phyloP scores from a whole-genome alignment of 257 asterid species.

The Nicotiana obtusifolia region DNA sequence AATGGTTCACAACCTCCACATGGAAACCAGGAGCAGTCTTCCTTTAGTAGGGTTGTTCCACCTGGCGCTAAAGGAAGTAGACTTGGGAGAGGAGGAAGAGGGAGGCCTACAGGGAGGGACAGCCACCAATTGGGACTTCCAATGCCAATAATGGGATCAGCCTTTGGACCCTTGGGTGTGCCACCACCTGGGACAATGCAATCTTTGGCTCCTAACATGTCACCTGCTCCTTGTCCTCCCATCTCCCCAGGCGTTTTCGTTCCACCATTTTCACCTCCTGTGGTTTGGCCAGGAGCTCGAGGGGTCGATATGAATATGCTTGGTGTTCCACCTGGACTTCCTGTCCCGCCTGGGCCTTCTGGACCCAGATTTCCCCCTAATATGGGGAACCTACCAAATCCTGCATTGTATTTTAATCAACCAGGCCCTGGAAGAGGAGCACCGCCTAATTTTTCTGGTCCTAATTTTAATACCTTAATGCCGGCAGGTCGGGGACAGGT shows the following conservation, averaged over 20 bases:
- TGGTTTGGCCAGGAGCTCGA: slow-evolving; percentile 89
- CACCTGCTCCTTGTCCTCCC: slow-evolving; percentile 87
- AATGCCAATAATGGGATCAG: slow-evolving; percentile 64
- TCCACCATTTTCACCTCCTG: slow-evolving; percentile 84
- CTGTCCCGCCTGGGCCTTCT: slow-evolving; percentile 55
- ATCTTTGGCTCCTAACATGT: slow-evolving; percentile 69
- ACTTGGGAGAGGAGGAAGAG: slow-evolving; percentile 78
- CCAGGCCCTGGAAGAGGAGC: slow-evolving; percentile 72
- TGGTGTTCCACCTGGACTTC: slow-evolving; percentile 65
- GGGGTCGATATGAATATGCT: slow-evolving; percentile 86
- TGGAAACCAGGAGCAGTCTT: slow-evolving; percentile 59
- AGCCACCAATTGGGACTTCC: slow-evolving; percentile 56
- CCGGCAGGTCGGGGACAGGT: slow-evolving; percentile 57
- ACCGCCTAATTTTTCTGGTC: slow-evolving; percentile 53
- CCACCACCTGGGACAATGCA: slow-evolving; percentile 87
- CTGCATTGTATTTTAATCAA: slow-evolving; percentile 53
- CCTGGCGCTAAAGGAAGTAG: slow-evolving; percentile 72
- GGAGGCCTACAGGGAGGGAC: slow-evolving; percentile 75
- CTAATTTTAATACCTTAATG: slow-evolving; percentile 43
- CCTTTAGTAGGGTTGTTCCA: slow-evolving; percentile 46
- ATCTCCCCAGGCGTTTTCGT: slow-evolving; percentile 57
- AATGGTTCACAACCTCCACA: slow-evolving; percentile 56
- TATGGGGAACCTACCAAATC: slow-evolving; percentile 58
- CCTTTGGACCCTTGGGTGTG: slow-evolving; percentile 80
- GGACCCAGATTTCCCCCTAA: slow-evolving; percentile 75